These are phyloP conservation scores for Metahyphopichia silvanorum DNA, from an alignment of 805 yeast species.

Conservation along the genomic window DNA sequence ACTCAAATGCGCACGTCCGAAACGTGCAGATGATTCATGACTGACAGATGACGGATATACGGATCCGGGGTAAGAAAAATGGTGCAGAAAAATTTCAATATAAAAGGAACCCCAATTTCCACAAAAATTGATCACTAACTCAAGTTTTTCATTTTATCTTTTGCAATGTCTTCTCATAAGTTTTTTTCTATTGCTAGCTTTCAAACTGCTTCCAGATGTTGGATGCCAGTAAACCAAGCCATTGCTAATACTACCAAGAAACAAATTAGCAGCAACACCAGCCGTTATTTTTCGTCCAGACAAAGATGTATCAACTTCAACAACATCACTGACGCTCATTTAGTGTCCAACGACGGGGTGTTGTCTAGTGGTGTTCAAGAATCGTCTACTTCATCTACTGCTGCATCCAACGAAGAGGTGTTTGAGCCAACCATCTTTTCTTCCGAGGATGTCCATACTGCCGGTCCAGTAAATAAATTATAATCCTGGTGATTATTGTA, in stretches of 20 bases:
- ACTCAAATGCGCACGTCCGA: too few relatives aligned
- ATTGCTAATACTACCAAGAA: too few relatives aligned
- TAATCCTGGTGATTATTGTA: constrained; percentile 4
- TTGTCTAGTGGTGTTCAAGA: constrained; percentile 8
- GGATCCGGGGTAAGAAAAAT: constrained; percentile 8
- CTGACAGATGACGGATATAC: constrained; percentile 6
- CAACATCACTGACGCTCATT: constrained; percentile 24
- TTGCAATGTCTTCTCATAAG: constrained; percentile 22
- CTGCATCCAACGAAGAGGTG: constrained; percentile 12
- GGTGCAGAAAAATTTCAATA: too few relatives aligned
- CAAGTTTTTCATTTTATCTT: not conserved
- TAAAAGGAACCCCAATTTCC: not conserved
- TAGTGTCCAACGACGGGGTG: constrained; percentile 35
- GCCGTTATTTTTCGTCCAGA: constrained; percentile 32
- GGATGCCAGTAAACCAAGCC: constrained; percentile 19
- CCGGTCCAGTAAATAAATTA: constrained; percentile 39
- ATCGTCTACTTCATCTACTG: not conserved
- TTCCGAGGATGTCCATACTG: constrained; percentile 40
- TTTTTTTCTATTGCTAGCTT: constrained; percentile 30
- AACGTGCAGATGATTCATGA: constrained; percentile 1
- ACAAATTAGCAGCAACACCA: constrained; percentile 1
- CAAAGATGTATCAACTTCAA: constrained; percentile 34
- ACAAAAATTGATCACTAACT: not conserved
- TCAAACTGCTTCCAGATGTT: constrained; percentile 42
- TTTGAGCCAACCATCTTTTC: constrained; percentile 41